Base-by-base conservation (phyloP, 805 yeast genomes). In the Ogataea methylovora region DNA sequence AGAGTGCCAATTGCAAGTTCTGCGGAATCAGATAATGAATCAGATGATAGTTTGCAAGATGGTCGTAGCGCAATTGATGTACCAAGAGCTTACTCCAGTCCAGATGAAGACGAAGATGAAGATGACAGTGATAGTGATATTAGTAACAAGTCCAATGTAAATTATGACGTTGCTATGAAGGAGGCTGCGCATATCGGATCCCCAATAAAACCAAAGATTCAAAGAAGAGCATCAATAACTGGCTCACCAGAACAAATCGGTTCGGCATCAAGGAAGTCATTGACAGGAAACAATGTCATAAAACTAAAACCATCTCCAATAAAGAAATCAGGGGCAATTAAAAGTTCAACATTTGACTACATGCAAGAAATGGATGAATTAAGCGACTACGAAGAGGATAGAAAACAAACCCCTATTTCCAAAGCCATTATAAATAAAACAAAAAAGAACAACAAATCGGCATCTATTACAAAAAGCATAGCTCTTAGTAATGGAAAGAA, bases 151-250 rank as follows among this genome's bases (percentile, higher is more conserved):
- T 51, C n/a, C 50, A 54, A 12, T n/a, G n/a, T n/a, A n/a, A n/a
- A n/a, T n/a, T n/a, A n/a, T n/a, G 58, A 54, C 29, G 59, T 52
- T 35, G 41, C 47, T 29, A 56, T 56, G 12, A 48, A 43, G 26
- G 44, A 49, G 2, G 60, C 61, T 2, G 42, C 52, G 9, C 32
- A 37, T n/a, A 39, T 49, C 33, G 60, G 60, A 2, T 49, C 56
- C 8, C 60, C 59, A 1, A 55, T 55, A 3, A 44, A 40, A 24
- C 49, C 48, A 4, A 13, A 30, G 14, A 36, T 37, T 19, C 46
- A 38, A 32, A 42, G 36, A 10, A 32, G 38, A 15, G 35, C 48
- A 5, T 42, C 48, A 2, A n/a, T 42, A 17, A 41, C 34, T 21
- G 50, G 49, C 4, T 41, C 51, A 10, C 52, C 52, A 2, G 24